phyloP scores from a whole-genome alignment of 208 protist species.

The Leishmania gerbilli region DNA sequence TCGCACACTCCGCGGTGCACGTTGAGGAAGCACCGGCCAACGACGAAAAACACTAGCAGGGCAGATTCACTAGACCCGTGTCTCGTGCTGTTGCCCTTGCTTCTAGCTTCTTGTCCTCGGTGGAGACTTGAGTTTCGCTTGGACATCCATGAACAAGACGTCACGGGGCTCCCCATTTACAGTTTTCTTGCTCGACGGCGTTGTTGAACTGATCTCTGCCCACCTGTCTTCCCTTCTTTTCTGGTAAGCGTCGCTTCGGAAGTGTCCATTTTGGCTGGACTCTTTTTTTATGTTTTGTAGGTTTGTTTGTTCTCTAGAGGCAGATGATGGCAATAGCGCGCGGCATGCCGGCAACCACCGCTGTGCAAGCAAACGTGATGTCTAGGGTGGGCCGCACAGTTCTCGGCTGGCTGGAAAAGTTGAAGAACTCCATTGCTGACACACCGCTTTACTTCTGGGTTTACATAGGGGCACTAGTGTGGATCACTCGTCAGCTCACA shows the following conservation, averaged over 20 bases:
- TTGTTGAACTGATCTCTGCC: background rate
- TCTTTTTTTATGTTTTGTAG: background rate
- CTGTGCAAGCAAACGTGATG: constrained; percentile 23
- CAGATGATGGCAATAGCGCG: constrained; percentile 28
- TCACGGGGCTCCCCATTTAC: background rate
- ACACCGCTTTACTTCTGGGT: constrained; percentile 77
- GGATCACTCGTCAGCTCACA: constrained; percentile 51
- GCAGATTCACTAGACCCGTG: background rate
- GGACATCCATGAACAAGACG: background rate
- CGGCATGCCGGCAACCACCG: constrained; percentile 13
- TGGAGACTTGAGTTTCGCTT: background rate
- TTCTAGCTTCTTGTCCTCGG: background rate
- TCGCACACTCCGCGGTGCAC: background rate
- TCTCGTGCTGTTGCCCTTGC: background rate
- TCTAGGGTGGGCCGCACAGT: constrained; percentile 26
- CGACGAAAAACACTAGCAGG: background rate
- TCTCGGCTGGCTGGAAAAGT: constrained; percentile 21
- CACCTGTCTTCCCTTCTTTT: background rate
- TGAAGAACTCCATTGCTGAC: constrained; percentile 31
- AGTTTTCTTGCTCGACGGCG: too few relatives aligned
- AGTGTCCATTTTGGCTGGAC: background rate
- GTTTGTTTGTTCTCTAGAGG: background rate
- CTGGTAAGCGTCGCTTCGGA: background rate
- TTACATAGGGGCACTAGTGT: constrained; percentile 65
- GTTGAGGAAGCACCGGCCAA: background rate